phyloP scores from a whole-genome alignment of 768 basidiomycete genomes.

The Trametes elegans region DNA sequence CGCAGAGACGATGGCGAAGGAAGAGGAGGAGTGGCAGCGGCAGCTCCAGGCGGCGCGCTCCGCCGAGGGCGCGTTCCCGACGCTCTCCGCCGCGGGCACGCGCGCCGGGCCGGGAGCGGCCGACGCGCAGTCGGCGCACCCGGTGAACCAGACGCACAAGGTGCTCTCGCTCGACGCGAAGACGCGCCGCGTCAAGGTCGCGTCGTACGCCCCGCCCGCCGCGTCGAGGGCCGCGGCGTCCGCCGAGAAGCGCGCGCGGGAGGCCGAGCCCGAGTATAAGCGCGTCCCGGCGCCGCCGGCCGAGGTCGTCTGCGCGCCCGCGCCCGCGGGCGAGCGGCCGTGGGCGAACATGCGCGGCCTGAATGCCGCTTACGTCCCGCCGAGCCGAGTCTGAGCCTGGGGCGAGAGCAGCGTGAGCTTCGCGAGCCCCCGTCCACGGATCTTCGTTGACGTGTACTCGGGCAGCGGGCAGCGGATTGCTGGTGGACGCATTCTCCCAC shows the following conservation, averaged over 20 bases:
- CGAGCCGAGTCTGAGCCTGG: neutral
- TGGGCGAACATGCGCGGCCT: conserved; percentile 21
- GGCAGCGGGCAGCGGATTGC: neutral
- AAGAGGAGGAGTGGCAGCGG: conserved; percentile 47
- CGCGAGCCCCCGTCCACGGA: neutral
- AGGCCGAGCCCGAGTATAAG: conserved; percentile 34
- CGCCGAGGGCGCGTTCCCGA: conserved; percentile 62
- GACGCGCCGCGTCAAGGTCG: conserved; percentile 50
- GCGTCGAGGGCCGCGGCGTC: conserved; percentile 38
- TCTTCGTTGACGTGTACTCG: neutral
- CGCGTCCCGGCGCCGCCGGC: conserved; percentile 40
- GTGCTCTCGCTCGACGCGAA: conserved; percentile 57
- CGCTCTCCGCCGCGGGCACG: conserved; percentile 34
- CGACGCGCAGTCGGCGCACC: conserved; percentile 22
- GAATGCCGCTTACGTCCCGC: conserved; percentile 17
- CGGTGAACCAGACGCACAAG: conserved; percentile 46
- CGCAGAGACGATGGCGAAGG: conserved; percentile 40
- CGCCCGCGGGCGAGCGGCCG: conserved; percentile 6
- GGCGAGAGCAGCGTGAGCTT: neutral
- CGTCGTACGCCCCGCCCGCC: conserved; percentile 43
- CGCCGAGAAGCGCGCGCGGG: conserved; percentile 25
- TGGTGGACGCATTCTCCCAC: neutral
- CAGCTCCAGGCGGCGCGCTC: conserved; percentile 46
- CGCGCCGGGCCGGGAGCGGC: conserved; percentile 8
- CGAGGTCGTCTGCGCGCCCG: conserved; percentile 29